Base-by-base conservation (phyloP, 208 protist genomes). In the Tritrichomonas foetus region DNA sequence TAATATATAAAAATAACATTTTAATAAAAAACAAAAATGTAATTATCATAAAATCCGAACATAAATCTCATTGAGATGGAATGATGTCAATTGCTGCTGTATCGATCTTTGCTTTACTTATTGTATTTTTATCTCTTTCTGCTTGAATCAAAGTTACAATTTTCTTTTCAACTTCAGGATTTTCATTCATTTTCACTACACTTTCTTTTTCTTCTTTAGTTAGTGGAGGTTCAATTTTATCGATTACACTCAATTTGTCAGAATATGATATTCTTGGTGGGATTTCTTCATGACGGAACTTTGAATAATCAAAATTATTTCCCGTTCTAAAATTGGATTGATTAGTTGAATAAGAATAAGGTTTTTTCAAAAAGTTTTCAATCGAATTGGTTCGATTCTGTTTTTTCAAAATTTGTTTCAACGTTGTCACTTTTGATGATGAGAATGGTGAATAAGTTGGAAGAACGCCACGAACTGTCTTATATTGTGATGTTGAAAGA, bases 201-300 rank as follows among this genome's bases (percentile, higher is more conserved):
- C n/a, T 20, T 53, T 39, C 8, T 50, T 39, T 82, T 50, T 82
- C 74, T 82, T 82, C 74, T 50, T 36, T 82, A 50, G 74, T 50
- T 53, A 82, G 22, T 82, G 74, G 74, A 30, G 74, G 74, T 47
- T 82, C 74, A 20, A 82, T 8, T 50, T 50, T 82, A 82, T 82
- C 74, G 20, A 82, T 50, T 22, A 49, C 22, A 30, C 30, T 82
- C 16, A 82, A 30, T 50, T 82, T 82, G 30, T 82, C 74, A 20
- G 74, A 33, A 50, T 82, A 82, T 22, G 74, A 50, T 50, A 39
- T 14, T 3, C 39, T 39, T 27, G 41, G 44, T 0, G 41, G 22
- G 0, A 50, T n/a, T 47, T 16, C 5, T 16, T 3, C 50, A 8
- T 47, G 14, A 50, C 0, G 30, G 33, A n/a, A 30, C 0, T 49